Conservation (phyloP, 345 rosid genomes). For the Boechera retrofracta region DNA sequence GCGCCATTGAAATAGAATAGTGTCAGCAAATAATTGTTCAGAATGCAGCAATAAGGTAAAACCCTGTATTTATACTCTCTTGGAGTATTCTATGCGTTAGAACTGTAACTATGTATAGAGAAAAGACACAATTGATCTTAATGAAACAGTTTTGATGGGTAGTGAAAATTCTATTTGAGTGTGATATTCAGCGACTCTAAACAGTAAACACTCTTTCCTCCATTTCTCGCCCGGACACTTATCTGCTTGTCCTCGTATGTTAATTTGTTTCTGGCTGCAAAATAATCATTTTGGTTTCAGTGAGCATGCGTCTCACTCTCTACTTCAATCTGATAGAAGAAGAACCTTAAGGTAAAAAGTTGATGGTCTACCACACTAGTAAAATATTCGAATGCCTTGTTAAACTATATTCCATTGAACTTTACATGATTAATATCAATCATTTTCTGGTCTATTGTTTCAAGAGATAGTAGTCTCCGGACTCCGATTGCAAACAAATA, state of each 20-base stretch:
- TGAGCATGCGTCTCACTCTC: too few relatives aligned
- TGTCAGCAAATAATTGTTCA: neutral
- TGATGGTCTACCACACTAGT: too few relatives aligned
- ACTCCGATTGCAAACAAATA: too few relatives aligned
- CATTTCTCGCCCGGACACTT: neutral
- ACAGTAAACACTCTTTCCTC: neutral
- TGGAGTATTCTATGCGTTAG: neutral
- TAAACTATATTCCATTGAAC: too few relatives aligned
- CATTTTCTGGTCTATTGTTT: too few relatives aligned
- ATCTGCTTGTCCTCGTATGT: neutral
- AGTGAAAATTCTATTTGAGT: neutral
- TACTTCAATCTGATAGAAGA: too few relatives aligned
- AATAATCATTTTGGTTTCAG: too few relatives aligned
- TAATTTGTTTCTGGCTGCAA: neutral
- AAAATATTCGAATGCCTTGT: too few relatives aligned
- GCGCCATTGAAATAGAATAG: conserved; percentile 51
- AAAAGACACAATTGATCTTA: neutral
- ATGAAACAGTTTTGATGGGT: neutral
- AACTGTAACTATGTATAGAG: neutral
- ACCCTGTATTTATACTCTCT: conserved; percentile 4
- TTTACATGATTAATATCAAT: too few relatives aligned
- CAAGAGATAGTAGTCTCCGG: too few relatives aligned
- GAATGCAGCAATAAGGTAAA: neutral
- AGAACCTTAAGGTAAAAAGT: too few relatives aligned
- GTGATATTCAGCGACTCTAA: neutral